Evolutionary conservation across 2,329 filamentous ascomycete species (phyloP), one percentile per base, ranked within the genome.

Genomic region (Plectosphaerella cucumerina): DNA sequence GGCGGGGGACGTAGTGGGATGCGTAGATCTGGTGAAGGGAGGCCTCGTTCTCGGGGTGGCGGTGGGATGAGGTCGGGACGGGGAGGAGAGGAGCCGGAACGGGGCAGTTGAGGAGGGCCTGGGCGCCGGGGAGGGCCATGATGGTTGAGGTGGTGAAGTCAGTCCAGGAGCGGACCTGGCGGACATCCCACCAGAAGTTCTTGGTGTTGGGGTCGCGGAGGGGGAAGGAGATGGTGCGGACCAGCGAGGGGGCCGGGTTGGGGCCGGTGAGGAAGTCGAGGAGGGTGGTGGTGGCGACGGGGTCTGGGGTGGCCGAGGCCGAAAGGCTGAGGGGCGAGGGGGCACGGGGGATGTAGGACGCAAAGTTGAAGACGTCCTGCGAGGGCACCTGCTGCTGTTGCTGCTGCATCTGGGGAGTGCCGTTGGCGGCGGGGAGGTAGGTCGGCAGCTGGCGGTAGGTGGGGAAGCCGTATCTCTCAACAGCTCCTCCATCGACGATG

Each of bases 171-270:
- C 89, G 84, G 58, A 97, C 77, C 65, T 95, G 93, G 59, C 93
- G 88, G 52, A 96, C 81, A 63, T 97, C 93, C 89, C 90, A 97
- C 93, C 93, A 97, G 69, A 93, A 96, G 73, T 96, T 85, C 67
- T 86, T 90, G 61, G 80, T 86, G 69, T 78, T 81, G 62, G 78
- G 85, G 66, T 84, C 88, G 56, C 76, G 82, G 62, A 77, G 75
- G 57, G 71, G 84, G 64, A 87, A 85, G 53, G 87, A 89, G 58
- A 93, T 82, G 58, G 86, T 88, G 62, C 87, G 87, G 35, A 96
- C 90, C 33, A 96, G 76, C 39, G 87, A 86, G 17, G 92, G 87
- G 20, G 90, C 86, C 18, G 92, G 91, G 64, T 95, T 96, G 53
- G 88, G 72, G 1, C 80, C 76, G 3, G 87, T 91, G 45, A 97